These are phyloP conservation scores for Eucalyptus virginea DNA, from an alignment of 345 rosid genomes.

Conservation along the genomic window DNA sequence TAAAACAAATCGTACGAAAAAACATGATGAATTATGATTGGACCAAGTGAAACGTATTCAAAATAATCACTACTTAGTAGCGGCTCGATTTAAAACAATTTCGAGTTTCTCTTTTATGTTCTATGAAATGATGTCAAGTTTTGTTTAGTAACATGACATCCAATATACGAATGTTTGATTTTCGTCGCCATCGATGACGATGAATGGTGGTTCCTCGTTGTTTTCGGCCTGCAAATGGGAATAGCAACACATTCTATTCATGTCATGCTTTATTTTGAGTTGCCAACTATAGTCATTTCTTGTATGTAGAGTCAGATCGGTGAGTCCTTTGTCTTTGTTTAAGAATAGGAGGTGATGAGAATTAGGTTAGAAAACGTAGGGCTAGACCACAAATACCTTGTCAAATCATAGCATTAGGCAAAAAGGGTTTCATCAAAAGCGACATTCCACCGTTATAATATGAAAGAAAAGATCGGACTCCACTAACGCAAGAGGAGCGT, in stretches of 20 bases:
- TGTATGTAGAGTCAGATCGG: background rate
- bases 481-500: background rate
- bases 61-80: background rate
- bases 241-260: background rate
- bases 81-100: background rate
- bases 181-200: background rate
- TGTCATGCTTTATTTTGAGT: background rate
- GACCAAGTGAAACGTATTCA: background rate
- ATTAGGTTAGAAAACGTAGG: background rate
- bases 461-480: too few species aligned
- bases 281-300: background rate
- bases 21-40: background rate
- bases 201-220: background rate
- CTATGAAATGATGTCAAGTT: background rate
- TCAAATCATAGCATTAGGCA: background rate
- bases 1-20: background rate
- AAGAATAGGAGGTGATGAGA: background rate
- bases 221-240: background rate
- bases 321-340: background rate
- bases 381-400: background rate
- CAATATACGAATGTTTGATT: background rate
- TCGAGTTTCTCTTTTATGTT: background rate
- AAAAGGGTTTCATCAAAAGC: background rate
- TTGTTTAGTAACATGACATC: background rate
- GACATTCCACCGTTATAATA: background rate